Conservation (phyloP, 2,329 filamentous ascomycete genomes). For the Fusarium sublunatum region DNA sequence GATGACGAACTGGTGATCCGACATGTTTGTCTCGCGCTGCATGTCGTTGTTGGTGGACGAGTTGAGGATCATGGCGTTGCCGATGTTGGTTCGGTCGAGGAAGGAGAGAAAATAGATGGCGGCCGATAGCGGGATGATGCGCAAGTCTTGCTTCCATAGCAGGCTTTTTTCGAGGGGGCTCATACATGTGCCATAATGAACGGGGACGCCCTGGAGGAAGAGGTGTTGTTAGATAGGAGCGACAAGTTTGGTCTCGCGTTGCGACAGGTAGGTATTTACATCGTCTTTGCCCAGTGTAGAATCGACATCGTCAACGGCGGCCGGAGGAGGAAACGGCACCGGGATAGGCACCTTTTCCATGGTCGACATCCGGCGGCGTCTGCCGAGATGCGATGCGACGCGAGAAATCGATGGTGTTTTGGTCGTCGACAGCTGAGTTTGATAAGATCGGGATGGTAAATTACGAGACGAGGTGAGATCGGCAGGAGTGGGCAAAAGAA, state of each 20-base stretch:
- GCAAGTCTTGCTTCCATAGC: slow-evolving; percentile 69
- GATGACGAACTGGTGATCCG: slow-evolving; percentile 68
- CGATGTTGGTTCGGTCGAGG: slow-evolving; percentile 75
- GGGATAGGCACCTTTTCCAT: slow-evolving; percentile 39
- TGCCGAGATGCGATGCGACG: slow-evolving; percentile 21
- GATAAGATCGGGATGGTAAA: background rate
- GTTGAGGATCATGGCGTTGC: slow-evolving; percentile 75
- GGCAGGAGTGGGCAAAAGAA: slow-evolving; percentile 18
- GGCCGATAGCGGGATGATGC: slow-evolving; percentile 72
- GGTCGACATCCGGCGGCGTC: slow-evolving; percentile 33
- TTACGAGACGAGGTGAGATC: slow-evolving; percentile 17
- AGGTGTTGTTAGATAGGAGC: slow-evolving; percentile 24
- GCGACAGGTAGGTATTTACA: slow-evolving; percentile 24
- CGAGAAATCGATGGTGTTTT: slow-evolving; percentile 10
- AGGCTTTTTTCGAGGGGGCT: slow-evolving; percentile 54
- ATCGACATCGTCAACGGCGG: slow-evolving; percentile 44
- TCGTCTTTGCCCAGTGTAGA: slow-evolving; percentile 43
- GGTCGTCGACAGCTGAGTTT: slow-evolving; percentile 2
- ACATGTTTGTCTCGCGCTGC: slow-evolving; percentile 70
- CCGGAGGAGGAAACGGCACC: slow-evolving; percentile 43
- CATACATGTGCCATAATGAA: slow-evolving; percentile 39
- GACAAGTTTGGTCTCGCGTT: background rate
- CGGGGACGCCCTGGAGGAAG: slow-evolving; percentile 28
- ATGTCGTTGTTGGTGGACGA: slow-evolving; percentile 69
- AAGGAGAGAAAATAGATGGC: slow-evolving; percentile 75